phyloP scores from a whole-genome alignment of 768 basidiomycete genomes.

The Cystofilobasidium capitatum region DNA sequence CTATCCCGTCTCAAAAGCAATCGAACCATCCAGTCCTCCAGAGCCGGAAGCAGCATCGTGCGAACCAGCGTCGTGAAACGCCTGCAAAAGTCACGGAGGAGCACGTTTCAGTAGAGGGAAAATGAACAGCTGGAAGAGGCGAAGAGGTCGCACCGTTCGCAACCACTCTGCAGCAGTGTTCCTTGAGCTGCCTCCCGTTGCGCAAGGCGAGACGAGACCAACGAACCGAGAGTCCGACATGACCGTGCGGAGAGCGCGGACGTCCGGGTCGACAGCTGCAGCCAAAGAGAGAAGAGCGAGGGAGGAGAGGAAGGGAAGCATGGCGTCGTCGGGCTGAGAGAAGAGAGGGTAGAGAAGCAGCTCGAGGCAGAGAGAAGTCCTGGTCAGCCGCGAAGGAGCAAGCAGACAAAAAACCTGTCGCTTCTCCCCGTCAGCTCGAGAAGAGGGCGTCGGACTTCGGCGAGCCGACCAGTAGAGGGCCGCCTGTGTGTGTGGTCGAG shows the following conservation, averaged over 20 bases:
- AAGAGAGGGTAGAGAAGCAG: neutral
- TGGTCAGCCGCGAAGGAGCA: neutral
- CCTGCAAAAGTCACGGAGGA: no score
- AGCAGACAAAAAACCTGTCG: no score
- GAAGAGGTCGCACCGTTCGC: no score
- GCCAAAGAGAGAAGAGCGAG: neutral
- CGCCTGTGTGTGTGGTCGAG: no score
- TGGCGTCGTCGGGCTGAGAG: no score
- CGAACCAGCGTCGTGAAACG: conserved; percentile 23
- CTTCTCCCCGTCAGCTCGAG: no score
- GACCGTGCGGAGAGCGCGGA: conserved; percentile 1
- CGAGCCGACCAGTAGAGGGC: no score
- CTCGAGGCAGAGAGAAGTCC: neutral
- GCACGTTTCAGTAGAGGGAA: no score
- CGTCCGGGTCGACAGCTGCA: neutral
- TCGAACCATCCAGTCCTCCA: conserved; percentile 21
- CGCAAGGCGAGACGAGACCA: conserved; percentile 14
- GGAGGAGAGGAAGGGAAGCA: neutral
- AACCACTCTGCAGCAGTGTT: conserved; percentile 24
- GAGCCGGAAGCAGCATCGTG: conserved; percentile 16
- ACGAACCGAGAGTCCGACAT: conserved; percentile 21
- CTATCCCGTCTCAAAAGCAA: conserved; percentile 15
- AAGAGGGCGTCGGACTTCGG: no score
- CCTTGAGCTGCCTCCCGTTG: conserved; percentile 3
- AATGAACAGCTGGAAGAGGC: no score